phyloP scores from a whole-genome alignment of 2,329 filamentous ascomycete genomes.

The Allantophomopsis lycopodina region DNA sequence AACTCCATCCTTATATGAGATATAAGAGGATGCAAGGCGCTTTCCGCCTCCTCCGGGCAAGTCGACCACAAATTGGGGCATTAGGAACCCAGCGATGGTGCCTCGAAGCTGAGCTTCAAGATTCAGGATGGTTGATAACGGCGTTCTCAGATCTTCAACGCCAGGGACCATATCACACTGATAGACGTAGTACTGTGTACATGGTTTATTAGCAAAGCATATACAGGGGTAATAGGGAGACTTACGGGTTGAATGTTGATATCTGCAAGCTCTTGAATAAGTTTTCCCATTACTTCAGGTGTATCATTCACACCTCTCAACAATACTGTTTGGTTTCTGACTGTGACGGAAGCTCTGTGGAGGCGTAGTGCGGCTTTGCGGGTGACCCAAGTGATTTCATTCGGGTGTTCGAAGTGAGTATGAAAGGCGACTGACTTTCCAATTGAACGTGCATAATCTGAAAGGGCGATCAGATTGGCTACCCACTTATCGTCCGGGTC shows the following conservation, averaged over 20 bases:
- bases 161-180: conserved; percentile 48
- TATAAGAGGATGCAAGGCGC: conserved; percentile 36
- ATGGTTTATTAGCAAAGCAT: not conserved
- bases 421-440: conserved; percentile 49
- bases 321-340: conserved; percentile 47
- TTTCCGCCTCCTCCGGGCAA: conserved; percentile 51
- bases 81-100: conserved; percentile 47
- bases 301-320: conserved; percentile 45
- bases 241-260: conserved; percentile 42
- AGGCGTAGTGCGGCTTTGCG: conserved; percentile 34
- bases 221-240: conserved; percentile 2
- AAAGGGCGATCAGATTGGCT: conserved; percentile 33
- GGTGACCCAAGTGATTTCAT: conserved; percentile 48
- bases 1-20: conserved; percentile 37
- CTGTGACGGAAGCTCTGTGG: conserved; percentile 33
- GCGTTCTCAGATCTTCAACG: conserved; percentile 48
- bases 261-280: conserved; percentile 39
- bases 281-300: conserved; percentile 31
- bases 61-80: conserved; percentile 48
- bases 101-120: conserved; percentile 44
- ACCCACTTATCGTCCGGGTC: conserved; percentile 39
- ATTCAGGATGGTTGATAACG: conserved; percentile 40
- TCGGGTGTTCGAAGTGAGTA: conserved; percentile 51
- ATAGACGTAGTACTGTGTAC: conserved; percentile 46
- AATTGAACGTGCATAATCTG: conserved; percentile 30